A percentile compares a stretch with the other conserved stretches of the same genome.
Conservation (phyloP, 176 grass and related monocot genomes). For the Avena sativa region DNA sequence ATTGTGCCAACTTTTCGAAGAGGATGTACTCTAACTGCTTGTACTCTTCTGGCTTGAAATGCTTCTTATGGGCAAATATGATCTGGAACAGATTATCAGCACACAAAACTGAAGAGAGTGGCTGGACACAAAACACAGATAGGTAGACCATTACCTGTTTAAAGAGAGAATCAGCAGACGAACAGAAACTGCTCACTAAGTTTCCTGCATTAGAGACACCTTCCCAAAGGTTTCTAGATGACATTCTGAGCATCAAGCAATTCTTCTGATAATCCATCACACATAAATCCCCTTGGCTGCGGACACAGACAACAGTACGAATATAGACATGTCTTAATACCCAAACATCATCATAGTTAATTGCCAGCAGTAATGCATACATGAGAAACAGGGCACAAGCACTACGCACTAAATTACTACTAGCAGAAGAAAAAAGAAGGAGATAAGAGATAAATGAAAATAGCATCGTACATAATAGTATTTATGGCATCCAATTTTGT, state of each 20-base stretch:
- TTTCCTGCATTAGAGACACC: constrained; percentile 46
- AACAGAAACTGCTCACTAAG: constrained; percentile 60
- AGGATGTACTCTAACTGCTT: constrained; percentile 61
- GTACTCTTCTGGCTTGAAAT: constrained; percentile 66
- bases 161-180: constrained; percentile 79
- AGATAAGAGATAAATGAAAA: constrained; percentile 6
- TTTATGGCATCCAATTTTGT: constrained; percentile 69
- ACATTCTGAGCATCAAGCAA: constrained; percentile 73
- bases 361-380: constrained; percentile 20
- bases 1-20: constrained; percentile 44
- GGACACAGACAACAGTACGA: constrained; percentile 39
- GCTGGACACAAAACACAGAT: constrained; percentile 35
- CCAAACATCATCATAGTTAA: constrained; percentile 26
- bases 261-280: constrained; percentile 75
- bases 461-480: constrained; percentile 72
- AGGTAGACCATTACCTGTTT: constrained; percentile 66
- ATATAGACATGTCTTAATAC: constrained; percentile 5
- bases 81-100: constrained; percentile 63
- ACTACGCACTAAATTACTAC: neutral
- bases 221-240: constrained; percentile 83
- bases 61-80: constrained; percentile 75
- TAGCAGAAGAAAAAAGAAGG: neutral
- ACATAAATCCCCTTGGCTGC: constrained; percentile 57
- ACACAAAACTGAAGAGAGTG: constrained; percentile 24
- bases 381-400: neutral